Conservation (phyloP, 306 rosid species). For the Adenanthera pavonina region DNA sequence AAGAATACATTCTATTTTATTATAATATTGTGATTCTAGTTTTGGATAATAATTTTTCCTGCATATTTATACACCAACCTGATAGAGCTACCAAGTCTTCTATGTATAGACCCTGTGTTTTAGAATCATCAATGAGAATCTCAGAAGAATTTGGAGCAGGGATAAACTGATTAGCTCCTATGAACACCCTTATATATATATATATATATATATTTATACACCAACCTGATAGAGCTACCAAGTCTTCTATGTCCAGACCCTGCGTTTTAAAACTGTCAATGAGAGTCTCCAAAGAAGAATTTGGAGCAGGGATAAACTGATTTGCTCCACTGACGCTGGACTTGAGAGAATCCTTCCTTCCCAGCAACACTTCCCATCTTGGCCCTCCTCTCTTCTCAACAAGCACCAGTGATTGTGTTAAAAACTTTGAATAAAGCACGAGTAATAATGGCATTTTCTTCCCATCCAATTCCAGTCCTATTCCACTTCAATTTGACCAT, state of each 20-base stretch:
- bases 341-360: slow-evolving; percentile 79
- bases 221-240: slow-evolving; percentile 72
- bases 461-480: neutral
- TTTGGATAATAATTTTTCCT: too few species aligned
- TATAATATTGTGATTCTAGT: too few species aligned
- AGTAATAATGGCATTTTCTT: neutral
- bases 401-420: neutral
- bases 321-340: slow-evolving; percentile 86
- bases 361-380: slow-evolving; percentile 69
- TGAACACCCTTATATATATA: too few species aligned
- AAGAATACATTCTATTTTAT: too few species aligned
- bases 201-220: slow-evolving; percentile 35
- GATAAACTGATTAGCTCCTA: too few species aligned
- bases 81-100: too few species aligned
- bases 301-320: slow-evolving; percentile 77
- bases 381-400: slow-evolving; percentile 83
- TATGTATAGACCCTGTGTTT: too few species aligned
- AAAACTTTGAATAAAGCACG: neutral
- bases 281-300: slow-evolving; percentile 76
- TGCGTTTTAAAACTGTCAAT: slow-evolving; percentile 66
- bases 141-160: too few species aligned
- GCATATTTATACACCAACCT: too few species aligned
- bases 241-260: slow-evolving; percentile 71
- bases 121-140: too few species aligned
- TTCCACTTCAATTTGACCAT: neutral